These are phyloP conservation scores for Clohesyomyces aquaticus DNA, from an alignment of 495 filamentous ascomycete species.

Conservation along the genomic window DNA sequence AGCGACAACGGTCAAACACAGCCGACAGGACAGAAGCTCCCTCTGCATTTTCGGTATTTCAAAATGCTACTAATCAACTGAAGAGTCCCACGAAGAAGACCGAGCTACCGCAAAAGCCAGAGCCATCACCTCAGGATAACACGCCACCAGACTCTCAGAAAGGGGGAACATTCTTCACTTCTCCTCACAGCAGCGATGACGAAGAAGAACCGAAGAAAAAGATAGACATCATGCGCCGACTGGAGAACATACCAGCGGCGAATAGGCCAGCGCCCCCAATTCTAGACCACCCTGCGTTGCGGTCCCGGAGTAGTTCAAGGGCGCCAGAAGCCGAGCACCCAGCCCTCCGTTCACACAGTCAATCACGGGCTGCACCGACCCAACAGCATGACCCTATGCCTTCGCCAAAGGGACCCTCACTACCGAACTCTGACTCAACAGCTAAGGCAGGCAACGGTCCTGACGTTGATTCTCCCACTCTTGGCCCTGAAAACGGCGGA, in stretches of 20 bases:
- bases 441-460: slow-evolving; percentile 19
- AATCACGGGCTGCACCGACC: slow-evolving; percentile 4
- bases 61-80: slow-evolving; percentile 45
- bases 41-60: slow-evolving; percentile 46
- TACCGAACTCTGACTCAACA: slow-evolving; percentile 40
- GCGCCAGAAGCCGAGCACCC: slow-evolving; percentile 10
- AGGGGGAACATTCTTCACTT: slow-evolving; percentile 36
- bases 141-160: slow-evolving; percentile 24
- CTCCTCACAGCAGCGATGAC: slow-evolving; percentile 38
- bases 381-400: slow-evolving; percentile 2
- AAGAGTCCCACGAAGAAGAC: slow-evolving; percentile 11
- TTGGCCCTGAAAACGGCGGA: slow-evolving; percentile 67
- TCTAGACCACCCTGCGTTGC: slow-evolving; percentile 35
- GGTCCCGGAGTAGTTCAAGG: slow-evolving; percentile 32
- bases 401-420: background rate
- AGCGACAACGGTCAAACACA: slow-evolving; percentile 17
- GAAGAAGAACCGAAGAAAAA: slow-evolving; percentile 26
- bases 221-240: slow-evolving; percentile 18
- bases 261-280: slow-evolving; percentile 31
- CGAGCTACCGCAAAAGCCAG: slow-evolving; percentile 7
- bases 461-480: slow-evolving; percentile 75
- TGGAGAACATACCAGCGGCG: slow-evolving; percentile 28
- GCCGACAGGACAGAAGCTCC: slow-evolving; percentile 30
- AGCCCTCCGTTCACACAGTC: slow-evolving; percentile 15
- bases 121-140: slow-evolving; percentile 4